These are phyloP conservation scores for Macrophomina pseudophaseolina DNA, from an alignment of 2,329 filamentous ascomycete species.

Conservation along the genomic window DNA sequence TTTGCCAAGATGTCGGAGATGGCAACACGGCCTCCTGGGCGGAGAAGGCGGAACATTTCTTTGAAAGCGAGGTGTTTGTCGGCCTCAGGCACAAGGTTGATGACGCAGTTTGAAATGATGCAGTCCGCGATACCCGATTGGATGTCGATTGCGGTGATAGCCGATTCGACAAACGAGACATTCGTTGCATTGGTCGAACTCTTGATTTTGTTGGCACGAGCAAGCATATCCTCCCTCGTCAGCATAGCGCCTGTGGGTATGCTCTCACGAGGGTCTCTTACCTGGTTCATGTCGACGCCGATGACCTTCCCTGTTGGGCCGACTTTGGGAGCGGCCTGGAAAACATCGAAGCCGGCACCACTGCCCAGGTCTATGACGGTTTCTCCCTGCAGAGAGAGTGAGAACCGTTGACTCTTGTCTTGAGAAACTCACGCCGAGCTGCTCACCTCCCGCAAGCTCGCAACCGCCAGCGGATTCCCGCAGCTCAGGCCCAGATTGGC, in stretches of 20 bases:
- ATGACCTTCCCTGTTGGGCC: conserved; percentile 56
- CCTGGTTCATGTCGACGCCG: conserved; percentile 63
- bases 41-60: conserved; percentile 64
- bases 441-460: conserved; percentile 51
- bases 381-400: conserved; percentile 48
- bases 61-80: conserved; percentile 50
- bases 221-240: conserved; percentile 59
- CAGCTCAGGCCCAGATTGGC: conserved; percentile 62
- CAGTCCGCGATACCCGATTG: conserved; percentile 53
- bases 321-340: conserved; percentile 59
- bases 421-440: neutral
- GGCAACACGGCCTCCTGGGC: conserved; percentile 62
- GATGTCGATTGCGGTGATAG: conserved; percentile 59
- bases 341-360: conserved; percentile 64
- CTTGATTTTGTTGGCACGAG: conserved; percentile 54
- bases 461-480: conserved; percentile 59
- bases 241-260: conserved; percentile 45
- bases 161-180: conserved; percentile 56
- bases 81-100: conserved; percentile 36
- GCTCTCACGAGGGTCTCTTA: neutral
- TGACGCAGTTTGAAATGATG: conserved; percentile 65
- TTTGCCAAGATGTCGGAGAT: conserved; percentile 65
- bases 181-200: conserved; percentile 49
- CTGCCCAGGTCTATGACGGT: conserved; percentile 63
- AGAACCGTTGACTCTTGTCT: neutral